Conservation (phyloP, 345 rosid genomes). For the Adansonia digitata region DNA sequence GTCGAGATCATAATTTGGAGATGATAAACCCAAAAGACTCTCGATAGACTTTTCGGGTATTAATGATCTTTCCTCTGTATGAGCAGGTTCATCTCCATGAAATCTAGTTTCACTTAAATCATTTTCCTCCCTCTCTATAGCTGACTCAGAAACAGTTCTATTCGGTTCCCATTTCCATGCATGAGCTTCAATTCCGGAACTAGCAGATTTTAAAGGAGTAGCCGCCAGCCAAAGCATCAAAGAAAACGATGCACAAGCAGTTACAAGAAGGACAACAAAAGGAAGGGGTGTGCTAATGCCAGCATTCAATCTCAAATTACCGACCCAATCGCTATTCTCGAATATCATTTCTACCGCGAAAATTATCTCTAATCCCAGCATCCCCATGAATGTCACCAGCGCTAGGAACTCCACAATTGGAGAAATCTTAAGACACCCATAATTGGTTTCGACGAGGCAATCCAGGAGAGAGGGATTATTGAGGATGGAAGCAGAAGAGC, state of each 20-base stretch:
- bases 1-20: conserved; percentile 38
- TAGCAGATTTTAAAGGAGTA: conserved; percentile 81
- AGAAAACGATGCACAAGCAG: conserved; percentile 64
- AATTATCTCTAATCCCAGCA: conserved; percentile 70
- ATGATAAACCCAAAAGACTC: conserved; percentile 29
- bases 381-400: conserved; percentile 55
- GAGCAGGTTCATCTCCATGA: conserved; percentile 24
- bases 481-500: conserved; percentile 92
- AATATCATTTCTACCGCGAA: conserved; percentile 80
- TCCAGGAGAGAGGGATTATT: conserved; percentile 81
- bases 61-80: conserved; percentile 29
- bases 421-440: conserved; percentile 84
- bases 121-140: conserved; percentile 35
- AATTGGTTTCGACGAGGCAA: conserved; percentile 75
- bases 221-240: conserved; percentile 87
- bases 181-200: conserved; percentile 43
- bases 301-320: conserved; percentile 68
- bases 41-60: conserved; percentile 30
- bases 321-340: conserved; percentile 91
- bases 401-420: conserved; percentile 63
- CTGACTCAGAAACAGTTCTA: conserved; percentile 29
- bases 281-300: conserved; percentile 46
- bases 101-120: conserved; percentile 31
- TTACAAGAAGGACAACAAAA: conserved; percentile 52
- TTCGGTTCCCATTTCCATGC: conserved; percentile 51